Base-by-base conservation (phyloP, 192 early-diverging fungal species). In the Backusella tarrabulga region DNA sequence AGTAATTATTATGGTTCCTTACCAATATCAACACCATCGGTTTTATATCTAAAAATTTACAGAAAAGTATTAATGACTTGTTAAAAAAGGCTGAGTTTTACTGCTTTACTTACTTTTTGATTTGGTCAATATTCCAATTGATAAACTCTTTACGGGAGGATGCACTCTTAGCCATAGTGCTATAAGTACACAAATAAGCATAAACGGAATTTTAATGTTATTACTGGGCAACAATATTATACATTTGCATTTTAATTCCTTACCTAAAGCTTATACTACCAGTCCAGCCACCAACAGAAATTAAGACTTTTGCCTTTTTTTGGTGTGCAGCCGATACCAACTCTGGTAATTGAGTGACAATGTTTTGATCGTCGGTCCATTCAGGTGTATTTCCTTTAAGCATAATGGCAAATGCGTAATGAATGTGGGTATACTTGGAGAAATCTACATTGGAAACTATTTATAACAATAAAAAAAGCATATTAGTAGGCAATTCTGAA, bases 11-110 rank as follows among this genome's bases (percentile, higher is more conserved):
- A 23, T 32, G 11, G 7, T 1, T 63, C 11, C 56, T 63, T 74
- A 74, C 93, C 93, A 75, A 95, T 83, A 77, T 95, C 93, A 71
- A 92, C 86, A 73, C 93, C 93, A 84, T 93, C 92, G 1, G 93
- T 78, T 14, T 83, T 76, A 72, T 86, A 90, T 1, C 68, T 70
- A 70, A 23, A 38, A 68, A 8, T n/a, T 50, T 63, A 60, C n/a
- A 34, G 36, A 68, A 35, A 12, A 19, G 15, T 36, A 38, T n/a
- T 35, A 68, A 21, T n/a, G 19, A 36, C 2, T 34, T 38, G 17
- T 19, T 7, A 50, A 12, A 63, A 26, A 9, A 23, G 56, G 9
- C 11, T 63, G 26, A 0, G 6, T 56, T n/a, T 40, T 40, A 40
- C 38, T 40, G 11, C 9, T 23, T 9, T n/a, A 36, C 19, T 70